A percentile compares a stretch with the other conserved stretches of the same genome.
These are phyloP conservation scores for Pythium plurisporium DNA, from an alignment of 352 stramenopile genomes.

Conservation along the genomic window DNA sequence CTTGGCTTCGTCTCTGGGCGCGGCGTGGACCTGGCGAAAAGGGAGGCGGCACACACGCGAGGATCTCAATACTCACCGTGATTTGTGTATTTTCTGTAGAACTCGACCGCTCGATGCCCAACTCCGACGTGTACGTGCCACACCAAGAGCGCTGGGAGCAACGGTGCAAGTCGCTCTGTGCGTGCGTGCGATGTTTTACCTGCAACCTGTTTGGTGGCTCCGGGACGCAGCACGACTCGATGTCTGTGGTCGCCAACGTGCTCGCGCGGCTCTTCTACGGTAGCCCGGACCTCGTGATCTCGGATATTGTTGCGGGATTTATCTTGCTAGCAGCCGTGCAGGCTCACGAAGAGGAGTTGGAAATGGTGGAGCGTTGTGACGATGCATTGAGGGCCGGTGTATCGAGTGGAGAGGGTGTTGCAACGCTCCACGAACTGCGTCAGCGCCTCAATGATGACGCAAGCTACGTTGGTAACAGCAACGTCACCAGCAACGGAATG, in stretches of 20 bases:
- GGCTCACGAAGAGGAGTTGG: slow-evolving; percentile 57
- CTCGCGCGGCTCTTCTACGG: slow-evolving; percentile 84
- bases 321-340: slow-evolving; percentile 78
- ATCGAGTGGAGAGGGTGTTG: slow-evolving; percentile 21
- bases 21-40: slow-evolving; percentile 3
- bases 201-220: slow-evolving; percentile 84
- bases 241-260: slow-evolving; percentile 84
- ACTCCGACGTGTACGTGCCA: slow-evolving; percentile 80
- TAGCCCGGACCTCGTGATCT: slow-evolving; percentile 83
- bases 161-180: slow-evolving; percentile 68
- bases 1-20: neutral
- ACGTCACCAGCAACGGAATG: neutral
- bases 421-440: slow-evolving; percentile 50
- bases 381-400: neutral
- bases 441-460: slow-evolving; percentile 29
- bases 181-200: slow-evolving; percentile 80
- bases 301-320: slow-evolving; percentile 83
- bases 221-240: slow-evolving; percentile 82
- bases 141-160: slow-evolving; percentile 73
- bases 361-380: slow-evolving; percentile 20
- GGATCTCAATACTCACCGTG: slow-evolving; percentile 11
- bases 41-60: neutral
- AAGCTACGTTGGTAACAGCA: slow-evolving; percentile 18
- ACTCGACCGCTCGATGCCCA: slow-evolving; percentile 49
- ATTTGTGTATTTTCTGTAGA: slow-evolving; percentile 30